A percentile compares a stretch with the other conserved stretches of the same genome.
These are phyloP conservation scores for Larix sibirica DNA, from an alignment of 83 land plant genomes.

Conservation along the genomic window DNA sequence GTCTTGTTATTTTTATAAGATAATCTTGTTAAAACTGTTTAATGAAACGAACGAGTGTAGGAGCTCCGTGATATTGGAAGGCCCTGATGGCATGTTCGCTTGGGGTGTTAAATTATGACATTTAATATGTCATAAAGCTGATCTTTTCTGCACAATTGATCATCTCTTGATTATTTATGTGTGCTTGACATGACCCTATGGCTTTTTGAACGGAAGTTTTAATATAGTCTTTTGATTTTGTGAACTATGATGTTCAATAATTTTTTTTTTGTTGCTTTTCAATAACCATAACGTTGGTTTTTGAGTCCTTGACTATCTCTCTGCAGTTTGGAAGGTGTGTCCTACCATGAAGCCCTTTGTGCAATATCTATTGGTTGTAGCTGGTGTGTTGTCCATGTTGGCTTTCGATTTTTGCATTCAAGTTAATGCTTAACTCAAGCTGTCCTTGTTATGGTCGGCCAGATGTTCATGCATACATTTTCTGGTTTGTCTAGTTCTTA, in stretches of 20 bases:
- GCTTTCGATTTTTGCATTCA: too few relatives aligned
- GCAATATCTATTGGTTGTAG: not conserved
- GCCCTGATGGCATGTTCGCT: not conserved
- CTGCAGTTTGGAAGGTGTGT: not conserved
- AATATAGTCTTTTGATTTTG: not conserved
- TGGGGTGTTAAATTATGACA: not conserved
- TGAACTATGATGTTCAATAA: not conserved
- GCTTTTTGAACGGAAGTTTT: not conserved
- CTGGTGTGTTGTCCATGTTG: not conserved
- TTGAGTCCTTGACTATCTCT: not conserved
- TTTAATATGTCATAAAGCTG: not conserved
- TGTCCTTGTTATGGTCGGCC: too few relatives aligned
- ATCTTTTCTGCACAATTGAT: not conserved
- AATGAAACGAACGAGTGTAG: not conserved
- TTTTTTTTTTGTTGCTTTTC: too few relatives aligned
- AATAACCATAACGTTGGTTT: not conserved
- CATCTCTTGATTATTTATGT: not conserved
- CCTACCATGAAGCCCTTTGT: not conserved
- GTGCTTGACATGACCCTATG: not conserved
- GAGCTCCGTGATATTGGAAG: not conserved
- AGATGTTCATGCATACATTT: too few relatives aligned
- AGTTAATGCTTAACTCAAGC: too few relatives aligned
- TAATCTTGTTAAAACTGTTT: not conserved
- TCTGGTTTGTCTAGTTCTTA: too few relatives aligned
- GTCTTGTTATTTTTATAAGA: not conserved